Percentiles rank a stretch among this genome's conserved stretches.
These are phyloP conservation scores for Ajuga chamaepitys DNA, from an alignment of 257 asterid genomes.

Conservation along the genomic window DNA sequence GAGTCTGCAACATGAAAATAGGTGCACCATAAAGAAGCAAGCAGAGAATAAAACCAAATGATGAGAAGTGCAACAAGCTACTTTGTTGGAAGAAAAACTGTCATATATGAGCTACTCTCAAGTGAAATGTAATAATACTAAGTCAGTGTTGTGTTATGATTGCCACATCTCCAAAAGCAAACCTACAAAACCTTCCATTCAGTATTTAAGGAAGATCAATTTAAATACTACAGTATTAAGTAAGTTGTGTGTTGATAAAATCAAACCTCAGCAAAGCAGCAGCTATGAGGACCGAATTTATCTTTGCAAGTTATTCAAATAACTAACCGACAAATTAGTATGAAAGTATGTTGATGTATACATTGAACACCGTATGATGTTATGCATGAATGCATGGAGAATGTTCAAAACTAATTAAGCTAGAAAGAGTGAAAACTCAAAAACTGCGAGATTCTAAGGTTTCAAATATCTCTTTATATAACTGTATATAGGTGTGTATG, in stretches of 20 bases:
- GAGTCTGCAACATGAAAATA: conserved; percentile 3
- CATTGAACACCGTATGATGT: background rate
- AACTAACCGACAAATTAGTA: no score
- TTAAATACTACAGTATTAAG: background rate
- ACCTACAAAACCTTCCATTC: background rate
- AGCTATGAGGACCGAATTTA: background rate
- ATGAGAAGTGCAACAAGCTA: background rate
- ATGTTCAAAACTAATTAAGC: background rate
- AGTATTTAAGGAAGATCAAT: background rate
- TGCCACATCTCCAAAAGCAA: background rate
- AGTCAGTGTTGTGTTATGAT: background rate
- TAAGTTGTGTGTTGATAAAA: background rate
- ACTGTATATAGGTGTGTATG: background rate
- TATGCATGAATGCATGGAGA: background rate
- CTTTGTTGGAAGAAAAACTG: background rate
- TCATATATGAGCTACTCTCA: background rate
- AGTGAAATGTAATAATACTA: background rate
- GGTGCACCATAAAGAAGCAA: conserved; percentile 5
- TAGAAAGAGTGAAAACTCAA: background rate
- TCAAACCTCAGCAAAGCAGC: background rate
- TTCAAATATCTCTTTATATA: background rate
- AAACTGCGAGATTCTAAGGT: background rate
- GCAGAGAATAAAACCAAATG: background rate
- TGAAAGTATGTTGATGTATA: background rate
- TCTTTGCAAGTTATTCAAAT: no score